Evolutionary conservation across 345 rosid species (phyloP).

Genomic region (rapeseed (Brassica napus)): Da-Ae NC_063451.1:27739001-27739500

Average conservation of each 20-base stretch:
- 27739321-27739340: neutral
- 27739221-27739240: neutral
- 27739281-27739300: neutral
- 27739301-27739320: slow-evolving; percentile 25
- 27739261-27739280: neutral
- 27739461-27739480: slow-evolving; percentile 52
- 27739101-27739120: neutral
- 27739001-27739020: slow-evolving; percentile 72
- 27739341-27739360: slow-evolving; percentile 9
- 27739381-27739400: slow-evolving; percentile 9
- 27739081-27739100: neutral
- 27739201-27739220: neutral
- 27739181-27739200: neutral
- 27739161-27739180: neutral
- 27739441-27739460: slow-evolving; percentile 38
- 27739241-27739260: neutral
- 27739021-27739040: slow-evolving; percentile 71
- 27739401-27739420: slow-evolving; percentile 42
- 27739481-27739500: slow-evolving; percentile 69
- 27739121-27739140: neutral
- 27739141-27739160: neutral
- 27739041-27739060: slow-evolving; percentile 93
- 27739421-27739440: slow-evolving; percentile 76
- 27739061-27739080: slow-evolving; percentile 66
- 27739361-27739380: slow-evolving; percentile 21